A percentile compares a stretch with the other conserved stretches of the same genome.
Evolutionary conservation across 176 grass and related monocot genomes (phyloP).

Genomic region (Raddia guianensis): DNA sequence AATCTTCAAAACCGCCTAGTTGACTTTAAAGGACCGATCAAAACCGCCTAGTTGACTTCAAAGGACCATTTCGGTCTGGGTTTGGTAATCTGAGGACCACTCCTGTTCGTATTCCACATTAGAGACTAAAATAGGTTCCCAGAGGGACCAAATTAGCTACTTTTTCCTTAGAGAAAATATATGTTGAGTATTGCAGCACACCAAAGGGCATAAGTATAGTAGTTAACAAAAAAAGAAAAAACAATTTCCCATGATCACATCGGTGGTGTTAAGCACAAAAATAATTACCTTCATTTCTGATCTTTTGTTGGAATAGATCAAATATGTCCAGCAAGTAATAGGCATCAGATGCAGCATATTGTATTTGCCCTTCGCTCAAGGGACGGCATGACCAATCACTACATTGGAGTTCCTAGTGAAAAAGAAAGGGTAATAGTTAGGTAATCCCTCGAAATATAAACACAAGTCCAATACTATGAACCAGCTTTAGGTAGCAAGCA

Average conservation of each 20-base stretch:
- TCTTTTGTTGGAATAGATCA: constrained; percentile 59
- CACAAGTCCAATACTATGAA: background rate
- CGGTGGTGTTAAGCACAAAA: constrained; percentile 14
- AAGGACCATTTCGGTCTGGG: too few relatives aligned
- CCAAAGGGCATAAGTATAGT: too few relatives aligned
- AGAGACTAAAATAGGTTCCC: too few relatives aligned
- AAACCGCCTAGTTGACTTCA: too few relatives aligned
- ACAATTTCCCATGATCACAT: constrained; percentile 9
- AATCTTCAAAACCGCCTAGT: too few relatives aligned
- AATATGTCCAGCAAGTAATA: constrained; percentile 94
- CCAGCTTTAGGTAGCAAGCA: background rate
- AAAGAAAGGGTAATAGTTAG: constrained; percentile 10
- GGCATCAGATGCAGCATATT: constrained; percentile 96
- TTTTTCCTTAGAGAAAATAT: too few relatives aligned
- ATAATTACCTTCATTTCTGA: constrained; percentile 58
- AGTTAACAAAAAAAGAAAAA: background rate
- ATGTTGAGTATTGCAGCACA: too few relatives aligned
- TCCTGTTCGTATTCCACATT: too few relatives aligned
- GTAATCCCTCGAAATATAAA: constrained; percentile 12
- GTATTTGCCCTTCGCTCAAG: constrained; percentile 82
- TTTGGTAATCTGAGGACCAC: too few relatives aligned
- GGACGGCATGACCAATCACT: constrained; percentile 94
- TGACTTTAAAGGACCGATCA: too few relatives aligned
- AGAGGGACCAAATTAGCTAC: too few relatives aligned
- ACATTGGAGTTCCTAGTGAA: constrained; percentile 88